These are phyloP conservation scores for Phytopythium helicoides DNA, from an alignment of 352 stramenopile species.

Conservation along the genomic window DNA sequence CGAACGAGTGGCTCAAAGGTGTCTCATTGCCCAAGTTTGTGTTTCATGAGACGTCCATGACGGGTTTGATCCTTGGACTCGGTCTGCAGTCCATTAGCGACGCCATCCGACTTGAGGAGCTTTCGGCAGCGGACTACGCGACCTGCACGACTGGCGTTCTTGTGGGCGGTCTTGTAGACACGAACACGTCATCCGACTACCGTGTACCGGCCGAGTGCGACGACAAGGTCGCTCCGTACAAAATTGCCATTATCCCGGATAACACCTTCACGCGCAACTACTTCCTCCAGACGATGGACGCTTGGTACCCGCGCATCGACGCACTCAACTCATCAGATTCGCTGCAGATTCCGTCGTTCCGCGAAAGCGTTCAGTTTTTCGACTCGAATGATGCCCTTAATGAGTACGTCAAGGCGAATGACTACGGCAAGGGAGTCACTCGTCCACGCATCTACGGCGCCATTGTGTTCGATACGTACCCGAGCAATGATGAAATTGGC, in stretches of 20 bases:
- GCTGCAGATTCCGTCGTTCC: constrained; percentile 38
- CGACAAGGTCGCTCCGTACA: constrained; percentile 48
- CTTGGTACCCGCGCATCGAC: constrained; percentile 55
- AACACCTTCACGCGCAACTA: constrained; percentile 55
- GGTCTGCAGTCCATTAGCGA: constrained; percentile 37
- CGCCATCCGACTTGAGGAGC: constrained; percentile 33
- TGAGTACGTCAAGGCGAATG: constrained; percentile 39
- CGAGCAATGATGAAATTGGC: constrained; percentile 28
- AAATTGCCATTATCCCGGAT: constrained; percentile 51
- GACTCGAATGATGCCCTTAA: constrained; percentile 28
- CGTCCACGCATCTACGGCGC: constrained; percentile 47
- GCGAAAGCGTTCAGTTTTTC: constrained; percentile 48
- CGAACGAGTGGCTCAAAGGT: constrained; percentile 13
- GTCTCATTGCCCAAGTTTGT: constrained; percentile 50
- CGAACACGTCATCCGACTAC: constrained; percentile 30
- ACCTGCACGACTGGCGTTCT: constrained; percentile 27
- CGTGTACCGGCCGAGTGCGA: constrained; percentile 28
- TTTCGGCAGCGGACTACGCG: constrained; percentile 23
- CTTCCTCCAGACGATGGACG: constrained; percentile 38
- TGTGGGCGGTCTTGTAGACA: constrained; percentile 27
- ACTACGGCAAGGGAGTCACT: constrained; percentile 35
- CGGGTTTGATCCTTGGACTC: constrained; percentile 50
- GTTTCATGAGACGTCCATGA: no score
- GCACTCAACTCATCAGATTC: constrained; percentile 24
- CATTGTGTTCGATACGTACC: constrained; percentile 52